Evolutionary conservation across 1,139 yeast genomes (phyloP), one percentile per base, ranked within the genome.

Genomic region (Blastobotrys raffinosifermentans): DNA sequence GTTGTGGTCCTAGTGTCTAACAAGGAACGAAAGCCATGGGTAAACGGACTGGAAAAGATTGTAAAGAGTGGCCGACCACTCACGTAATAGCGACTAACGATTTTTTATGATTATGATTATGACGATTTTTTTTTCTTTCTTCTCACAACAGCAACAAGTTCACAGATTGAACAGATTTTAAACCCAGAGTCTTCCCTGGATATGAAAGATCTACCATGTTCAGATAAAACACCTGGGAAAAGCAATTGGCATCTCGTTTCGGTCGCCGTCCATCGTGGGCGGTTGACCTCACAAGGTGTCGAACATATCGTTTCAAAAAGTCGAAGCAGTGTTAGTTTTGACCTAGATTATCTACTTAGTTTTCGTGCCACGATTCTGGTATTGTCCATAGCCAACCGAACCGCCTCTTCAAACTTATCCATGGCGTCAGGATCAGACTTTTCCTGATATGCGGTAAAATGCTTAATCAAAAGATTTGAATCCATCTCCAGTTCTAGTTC

Each of bases 1-100:
- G 96, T 85, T 2, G 80, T 86, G 50, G 67, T 89, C 51, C 76
- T 89, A 41, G 72, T 73, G 26, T 81, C 80, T 50, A 77, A 78
- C 47, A 72, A 72, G 50, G 80, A 84, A 34, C 57, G 66, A 21
- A 78, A 80, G 51, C 71, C 83, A 6, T 87, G 95, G 91, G 80
- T 89, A 19, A 80, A 80, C 53, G 95, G 94, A 3, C 67, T 89
- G 32, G 89, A 91, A 26, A 77, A 72, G 45, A 80, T 82, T 4
- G 44, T 41, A 4, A 25, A 38, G 16, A 41, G 35, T 23, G 44
- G 44, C 29, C 35, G 35, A 39, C 41, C 44, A 7, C 31, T 41
- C 33, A 41, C 44, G 14, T 40, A 38, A 31, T 9, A n/a, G n/a
- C n/a, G n/a, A n/a, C n/a, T n/a, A n/a, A n/a, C n/a, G n/a, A n/a